phyloP scores from a whole-genome alignment of 768 basidiomycete species.

The Phaeotremella skinneri region DNA sequence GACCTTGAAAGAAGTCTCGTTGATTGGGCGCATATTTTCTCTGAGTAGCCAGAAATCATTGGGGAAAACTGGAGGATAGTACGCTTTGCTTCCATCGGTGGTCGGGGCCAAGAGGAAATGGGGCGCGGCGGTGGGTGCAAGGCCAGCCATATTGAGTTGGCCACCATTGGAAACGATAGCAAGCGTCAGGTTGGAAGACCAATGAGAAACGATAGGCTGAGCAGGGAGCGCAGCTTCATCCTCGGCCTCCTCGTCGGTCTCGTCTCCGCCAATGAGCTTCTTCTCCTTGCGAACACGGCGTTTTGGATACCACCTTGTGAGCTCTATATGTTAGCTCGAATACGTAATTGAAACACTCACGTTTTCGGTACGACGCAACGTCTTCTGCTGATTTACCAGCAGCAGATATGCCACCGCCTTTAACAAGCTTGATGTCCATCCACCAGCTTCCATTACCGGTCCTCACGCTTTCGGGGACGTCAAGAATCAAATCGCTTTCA shows the following conservation, averaged over 20 bases:
- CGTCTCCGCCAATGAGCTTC: slow-evolving; percentile 61
- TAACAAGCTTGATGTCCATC: slow-evolving; percentile 46
- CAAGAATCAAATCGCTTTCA: slow-evolving; percentile 39
- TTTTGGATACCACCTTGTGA: slow-evolving; percentile 80
- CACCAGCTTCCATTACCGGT: slow-evolving; percentile 44
- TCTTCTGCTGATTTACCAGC: slow-evolving; percentile 22
- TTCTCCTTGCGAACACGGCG: slow-evolving; percentile 74
- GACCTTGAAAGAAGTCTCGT: slow-evolving; percentile 71
- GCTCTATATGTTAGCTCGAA: slow-evolving; percentile 57
- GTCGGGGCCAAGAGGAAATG: slow-evolving; percentile 63
- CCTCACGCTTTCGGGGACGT: slow-evolving; percentile 43
- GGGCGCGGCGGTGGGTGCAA: slow-evolving; percentile 45
- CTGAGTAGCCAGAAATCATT: slow-evolving; percentile 91
- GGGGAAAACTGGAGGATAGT: slow-evolving; percentile 84
- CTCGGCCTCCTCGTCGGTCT: slow-evolving; percentile 50
- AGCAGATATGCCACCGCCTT: slow-evolving; percentile 30
- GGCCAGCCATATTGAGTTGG: slow-evolving; percentile 52
- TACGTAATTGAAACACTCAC: slow-evolving; percentile 23
- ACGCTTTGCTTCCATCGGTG: slow-evolving; percentile 60
- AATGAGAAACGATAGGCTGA: slow-evolving; percentile 70
- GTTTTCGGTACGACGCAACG: slow-evolving; percentile 41
- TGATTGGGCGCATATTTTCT: slow-evolving; percentile 78
- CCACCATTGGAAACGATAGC: slow-evolving; percentile 74
- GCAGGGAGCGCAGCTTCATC: slow-evolving; percentile 37
- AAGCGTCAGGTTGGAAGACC: slow-evolving; percentile 82